Evolutionary conservation across 2,329 filamentous ascomycete genomes (phyloP), one percentile per base, ranked within the genome.

Genomic region (Aspergillus sp.): DNA sequence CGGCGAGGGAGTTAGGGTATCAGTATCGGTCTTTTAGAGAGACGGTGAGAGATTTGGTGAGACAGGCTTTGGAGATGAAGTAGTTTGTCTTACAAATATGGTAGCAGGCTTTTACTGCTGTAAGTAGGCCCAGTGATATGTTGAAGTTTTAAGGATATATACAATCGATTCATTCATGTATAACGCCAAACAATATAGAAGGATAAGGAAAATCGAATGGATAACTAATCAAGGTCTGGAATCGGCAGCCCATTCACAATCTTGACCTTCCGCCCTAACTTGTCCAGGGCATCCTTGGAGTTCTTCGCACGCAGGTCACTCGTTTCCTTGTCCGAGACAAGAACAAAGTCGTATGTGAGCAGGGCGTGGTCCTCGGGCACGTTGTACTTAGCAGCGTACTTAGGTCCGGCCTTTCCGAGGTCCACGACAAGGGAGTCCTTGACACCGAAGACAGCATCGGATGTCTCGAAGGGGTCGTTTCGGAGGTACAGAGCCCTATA

Each of bases 401-500:
- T 80, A 0, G 75, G 69, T 71, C 80, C 74, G 64, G 85, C 78
- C 67, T 81, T 76, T 60, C 80, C 64, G 74, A 85, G 76, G 62
- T 90, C 88, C 13, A 91, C 81, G n/a, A 91, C 77, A 12, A 96
- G 79, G 26, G 88, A 90, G 69, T 91, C 82, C 73, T 96, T 96
- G 56, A 96, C 90, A 18, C 91, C 91, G 66, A 96, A 96, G 1
- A 96, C 91, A 0, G 90, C 89, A 68, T 96, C 91, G 0, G 88
- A 90, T 1, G 85, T 89, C 76, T 93, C 90, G 70, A 93, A 95
- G 0, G 88, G 89, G 65, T 93, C 90, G 45, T 86, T 87, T 3
- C 88, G 85, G 54, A 93, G 78, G 68, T 93, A 96, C 0, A 96
- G 78, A 0, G 90, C 89, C 3, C 88, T 91, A 45, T 15, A 9